Evolutionary conservation across 768 basidiomycete genomes (phyloP).

Genomic region (Paxillus involutus): DNA sequence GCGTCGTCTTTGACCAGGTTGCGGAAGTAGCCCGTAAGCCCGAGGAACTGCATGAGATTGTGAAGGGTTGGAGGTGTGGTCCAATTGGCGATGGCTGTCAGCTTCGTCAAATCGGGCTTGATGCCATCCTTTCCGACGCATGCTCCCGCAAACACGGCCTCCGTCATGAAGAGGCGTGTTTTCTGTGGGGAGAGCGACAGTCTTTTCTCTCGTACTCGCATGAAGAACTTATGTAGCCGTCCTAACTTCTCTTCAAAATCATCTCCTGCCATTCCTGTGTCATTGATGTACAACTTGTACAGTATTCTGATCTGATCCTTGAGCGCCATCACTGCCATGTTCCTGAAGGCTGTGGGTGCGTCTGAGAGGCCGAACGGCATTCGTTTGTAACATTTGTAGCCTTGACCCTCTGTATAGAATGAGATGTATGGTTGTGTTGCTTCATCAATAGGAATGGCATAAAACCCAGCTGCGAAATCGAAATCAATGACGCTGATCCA

Average conservation of each 20-base stretch:
- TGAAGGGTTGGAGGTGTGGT: constrained; percentile 25
- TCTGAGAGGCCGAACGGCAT: constrained; percentile 29
- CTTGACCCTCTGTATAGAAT: constrained; percentile 25
- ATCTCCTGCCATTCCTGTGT: no score
- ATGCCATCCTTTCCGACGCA: constrained; percentile 33
- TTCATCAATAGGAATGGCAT: constrained; percentile 15
- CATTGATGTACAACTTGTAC: constrained; percentile 9
- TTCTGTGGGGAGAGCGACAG: no score
- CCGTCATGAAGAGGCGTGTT: no score
- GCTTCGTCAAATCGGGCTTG: constrained; percentile 34
- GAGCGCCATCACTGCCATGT: constrained; percentile 7
- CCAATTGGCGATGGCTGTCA: constrained; percentile 39
- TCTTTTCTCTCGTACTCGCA: no score
- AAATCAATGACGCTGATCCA: no score
- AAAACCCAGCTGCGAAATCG: no score
- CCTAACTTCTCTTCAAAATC: no score
- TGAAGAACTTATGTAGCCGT: no score
- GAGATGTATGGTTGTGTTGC: constrained; percentile 14
- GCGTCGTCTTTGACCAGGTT: constrained; percentile 36
- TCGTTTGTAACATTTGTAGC: constrained; percentile 16
- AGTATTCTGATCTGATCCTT: not conserved
- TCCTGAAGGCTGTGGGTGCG: no score
- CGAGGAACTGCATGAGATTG: constrained; percentile 34
- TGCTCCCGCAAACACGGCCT: constrained; percentile 37
- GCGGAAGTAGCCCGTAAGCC: constrained; percentile 36